These are phyloP conservation scores for Posidonia australis DNA, from an alignment of 106 monocot genomes.

Conservation along the genomic window DNA sequence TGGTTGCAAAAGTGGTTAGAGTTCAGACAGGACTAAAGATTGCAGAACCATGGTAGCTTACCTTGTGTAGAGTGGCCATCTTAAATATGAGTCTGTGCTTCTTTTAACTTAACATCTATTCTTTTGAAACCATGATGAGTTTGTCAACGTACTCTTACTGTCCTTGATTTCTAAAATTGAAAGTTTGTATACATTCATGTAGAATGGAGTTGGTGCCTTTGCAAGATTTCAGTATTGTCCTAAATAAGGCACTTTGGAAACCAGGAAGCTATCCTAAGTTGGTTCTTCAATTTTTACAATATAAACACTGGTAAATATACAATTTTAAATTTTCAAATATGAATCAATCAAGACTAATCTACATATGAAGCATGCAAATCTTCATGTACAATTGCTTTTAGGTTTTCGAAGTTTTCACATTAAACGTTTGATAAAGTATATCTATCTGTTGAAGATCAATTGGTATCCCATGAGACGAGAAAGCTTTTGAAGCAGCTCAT, in stretches of 20 bases:
- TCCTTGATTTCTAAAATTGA: neutral
- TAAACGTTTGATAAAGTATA: too few relatives aligned
- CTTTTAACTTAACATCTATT: neutral
- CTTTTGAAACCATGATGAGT: neutral
- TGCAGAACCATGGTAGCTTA: conserved; percentile 61
- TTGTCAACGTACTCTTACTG: neutral
- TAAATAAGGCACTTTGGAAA: conserved; percentile 85
- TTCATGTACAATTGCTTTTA: too few relatives aligned
- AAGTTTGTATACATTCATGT: too few relatives aligned
- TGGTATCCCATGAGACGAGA: too few relatives aligned
- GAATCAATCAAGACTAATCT: too few relatives aligned
- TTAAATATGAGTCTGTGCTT: conserved; percentile 77
- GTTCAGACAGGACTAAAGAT: conserved; percentile 43
- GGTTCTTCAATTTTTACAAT: conserved; percentile 31
- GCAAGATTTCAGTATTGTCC: conserved; percentile 50
- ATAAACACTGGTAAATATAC: too few relatives aligned
- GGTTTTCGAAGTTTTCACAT: too few relatives aligned
- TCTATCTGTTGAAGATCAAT: too few relatives aligned
- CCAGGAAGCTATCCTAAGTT: conserved; percentile 81
- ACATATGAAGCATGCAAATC: too few relatives aligned
- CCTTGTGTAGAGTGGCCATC: conserved; percentile 52
- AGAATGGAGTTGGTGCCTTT: conserved; percentile 88
- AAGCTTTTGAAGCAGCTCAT: too few relatives aligned
- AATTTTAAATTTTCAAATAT: too few relatives aligned
- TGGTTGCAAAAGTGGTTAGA: conserved; percentile 94